Conservation (phyloP, 75 land plant species). For the Cupressus sempervirens region DNA sequence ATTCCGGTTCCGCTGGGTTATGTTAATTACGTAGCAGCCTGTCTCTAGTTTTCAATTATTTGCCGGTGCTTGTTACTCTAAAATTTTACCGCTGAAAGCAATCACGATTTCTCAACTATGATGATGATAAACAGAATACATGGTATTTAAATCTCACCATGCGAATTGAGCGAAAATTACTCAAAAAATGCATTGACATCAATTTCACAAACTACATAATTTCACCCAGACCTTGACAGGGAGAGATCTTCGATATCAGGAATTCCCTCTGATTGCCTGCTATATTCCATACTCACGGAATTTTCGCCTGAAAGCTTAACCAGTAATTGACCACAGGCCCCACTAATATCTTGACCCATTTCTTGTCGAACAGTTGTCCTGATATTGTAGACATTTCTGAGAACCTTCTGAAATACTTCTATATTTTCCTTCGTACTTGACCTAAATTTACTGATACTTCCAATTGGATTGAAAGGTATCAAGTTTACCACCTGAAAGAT, state of each 20-base stretch:
- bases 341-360: slow-evolving; percentile 98
- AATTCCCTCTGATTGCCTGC: slow-evolving; percentile 15
- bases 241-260: slow-evolving; percentile 80
- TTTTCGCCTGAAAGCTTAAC: slow-evolving; percentile 32
- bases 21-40: background rate
- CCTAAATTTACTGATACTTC: slow-evolving; percentile 39
- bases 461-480: slow-evolving; percentile 97
- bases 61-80: background rate
- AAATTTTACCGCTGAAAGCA: background rate
- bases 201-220: background rate
- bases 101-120: background rate
- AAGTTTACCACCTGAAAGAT: slow-evolving; percentile 79
- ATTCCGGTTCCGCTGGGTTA: background rate
- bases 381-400: slow-evolving; percentile 71
- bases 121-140: background rate
- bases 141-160: background rate
- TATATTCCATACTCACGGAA: slow-evolving; percentile 9
- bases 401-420: slow-evolving; percentile 62
- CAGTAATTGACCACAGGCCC: slow-evolving; percentile 96
- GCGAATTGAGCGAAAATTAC: background rate
- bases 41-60: background rate
- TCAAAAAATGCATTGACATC: background rate
- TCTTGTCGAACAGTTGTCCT: slow-evolving; percentile 87
- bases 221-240: background rate
- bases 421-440: slow-evolving; percentile 56